Evolutionary conservation across 2,329 filamentous ascomycete species (phyloP), one percentile per base, ranked within the genome.

Genomic region (Davidsoniella australis): DNA sequence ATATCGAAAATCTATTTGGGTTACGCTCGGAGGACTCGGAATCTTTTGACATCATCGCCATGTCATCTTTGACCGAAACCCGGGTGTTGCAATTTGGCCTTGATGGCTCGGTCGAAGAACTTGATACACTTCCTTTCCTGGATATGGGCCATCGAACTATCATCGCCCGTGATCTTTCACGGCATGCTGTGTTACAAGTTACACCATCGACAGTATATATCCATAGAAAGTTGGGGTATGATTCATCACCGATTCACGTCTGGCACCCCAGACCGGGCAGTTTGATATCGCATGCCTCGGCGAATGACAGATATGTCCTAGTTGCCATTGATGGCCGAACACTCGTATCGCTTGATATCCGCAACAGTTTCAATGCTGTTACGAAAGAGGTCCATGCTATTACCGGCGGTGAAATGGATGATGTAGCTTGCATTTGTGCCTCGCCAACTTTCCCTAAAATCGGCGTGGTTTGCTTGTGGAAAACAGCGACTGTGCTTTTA

Each of bases 391-490:
- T 38, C 2, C 58, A 68, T 76, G 4, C 75, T 85, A 46, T 69
- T 71, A 1, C 66, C 17, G 53, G 52, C 3, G 49, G 52, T 17
- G 43, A 20, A n/a, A 41, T 41, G 12, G 82, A 86, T 55, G 86
- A 96, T 61, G 76, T 96, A 33, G 85, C 91, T 2, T 94, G 88
- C 57, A 70, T 96, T 8, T 79, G 89, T 43, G 72, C 91, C 1
- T 78, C 87, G 0, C 68, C 74, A 3, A 68, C 75, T 36, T 66
- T 80, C 12, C 67, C 71, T 4, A 69, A 75, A 45, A 67, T 86
- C 29, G 89, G 83, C 50, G 80, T 94, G 24, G 72, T 91, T 14
- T 88, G 87, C 1, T 91, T 93, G 64, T 96, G 89, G 78, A 78
- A 83, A 54, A 80, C 80, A n/a, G 84, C 85, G 5, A 76, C 76